Base-by-base conservation (phyloP, 352 stramenopile genomes). In the Phytophthora fragariaefolia region DNA sequence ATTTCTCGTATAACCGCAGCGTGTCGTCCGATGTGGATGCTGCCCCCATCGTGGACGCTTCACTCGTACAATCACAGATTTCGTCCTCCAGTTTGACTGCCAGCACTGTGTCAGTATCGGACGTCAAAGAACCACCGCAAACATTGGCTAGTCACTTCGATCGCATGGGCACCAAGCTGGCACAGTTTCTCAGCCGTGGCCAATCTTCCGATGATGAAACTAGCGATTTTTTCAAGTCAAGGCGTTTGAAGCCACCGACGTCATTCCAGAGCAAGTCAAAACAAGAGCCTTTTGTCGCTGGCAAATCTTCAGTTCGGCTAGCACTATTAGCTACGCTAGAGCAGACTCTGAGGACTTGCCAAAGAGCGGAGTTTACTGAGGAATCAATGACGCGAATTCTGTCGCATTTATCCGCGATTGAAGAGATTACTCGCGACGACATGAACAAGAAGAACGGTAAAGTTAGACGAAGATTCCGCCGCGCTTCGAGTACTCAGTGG, bases 401-500 rank as follows among this genome's bases (percentile, higher is more conserved):
- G 15, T 80, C 80, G 24, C 59, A 88, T 43, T 61, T 92, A 18
- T 67, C 66, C n/a, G 85, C 83, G 2, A 82, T 89, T 4, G 77
- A 77, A 50, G 77, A 87, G 38, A 85, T 92, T 42, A 74, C 87
- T 18, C 71, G 66, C 23, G 79, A 91, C n/a, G 83, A 91, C 42
- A 40, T 90, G 61, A 63, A 76, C 51, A 82, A 79, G 61, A 79
- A 71, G 26, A 63, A 58, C 47, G 68, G 36, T 49, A 55, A 47
- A 24, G 55, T 64, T 0, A 71, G 76, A 15, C 59, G 57, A 22
- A 61, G 81, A 13, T 56, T 82, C 13, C 80, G 77, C 15, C 77
- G 80, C 10, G 59, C 78, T 36, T 84, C 77, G 17, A 75, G 55
- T 20, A 63, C 65, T 1, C 54, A 67, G 6, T 61, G 32, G 46